Evolutionary conservation across 495 filamentous ascomycete species (phyloP), one percentile per base, ranked within the genome.

Genomic region (Chaetomium tenue): DNA sequence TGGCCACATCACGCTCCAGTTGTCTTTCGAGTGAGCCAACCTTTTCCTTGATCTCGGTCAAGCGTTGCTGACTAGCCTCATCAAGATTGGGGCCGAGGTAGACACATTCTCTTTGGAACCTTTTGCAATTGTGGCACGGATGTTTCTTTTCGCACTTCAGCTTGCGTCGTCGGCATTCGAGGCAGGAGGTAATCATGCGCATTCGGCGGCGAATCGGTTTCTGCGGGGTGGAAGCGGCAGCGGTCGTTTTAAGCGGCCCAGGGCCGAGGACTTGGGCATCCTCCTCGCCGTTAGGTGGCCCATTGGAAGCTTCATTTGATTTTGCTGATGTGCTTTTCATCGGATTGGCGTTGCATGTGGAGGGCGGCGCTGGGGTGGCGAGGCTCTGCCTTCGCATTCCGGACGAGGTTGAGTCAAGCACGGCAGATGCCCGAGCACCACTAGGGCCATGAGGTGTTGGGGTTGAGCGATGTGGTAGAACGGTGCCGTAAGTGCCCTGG

Each of bases 101-200:
- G 13, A 90, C 75, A 68, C 90, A 92, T 37, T 87, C 81, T 28
- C 88, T 81, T 3, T 72, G 71, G 63, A 84, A 82, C 58, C 86
- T 86, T 42, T 75, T 71, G 72, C 90, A 92, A 72, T 89, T 91
- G 63, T 79, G 81, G 69, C 90, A 93, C 51, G 90, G 89, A 60
- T 84, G 81, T 23, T 76, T 76, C 75, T 91, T 92, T 77, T 90
- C 87, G 76, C 91, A 94, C 72, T 89, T 89, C 54, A 91, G 82
- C 76, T 94, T 94, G 53, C 91, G 85, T 46, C 86, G 83, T 33
- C 89, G 85, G 70, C 90, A 94, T 73, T 90, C 87, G 54, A 88
- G 75, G 72, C 87, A 89, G 11, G 83, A 86, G 37, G 83, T 87
- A 63, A 90, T 89, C 79, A 87, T 81, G 62, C 88, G 82, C 71